Conservation (phyloP, 257 asterid genomes). For the Solanum appendiculatum region DNA sequence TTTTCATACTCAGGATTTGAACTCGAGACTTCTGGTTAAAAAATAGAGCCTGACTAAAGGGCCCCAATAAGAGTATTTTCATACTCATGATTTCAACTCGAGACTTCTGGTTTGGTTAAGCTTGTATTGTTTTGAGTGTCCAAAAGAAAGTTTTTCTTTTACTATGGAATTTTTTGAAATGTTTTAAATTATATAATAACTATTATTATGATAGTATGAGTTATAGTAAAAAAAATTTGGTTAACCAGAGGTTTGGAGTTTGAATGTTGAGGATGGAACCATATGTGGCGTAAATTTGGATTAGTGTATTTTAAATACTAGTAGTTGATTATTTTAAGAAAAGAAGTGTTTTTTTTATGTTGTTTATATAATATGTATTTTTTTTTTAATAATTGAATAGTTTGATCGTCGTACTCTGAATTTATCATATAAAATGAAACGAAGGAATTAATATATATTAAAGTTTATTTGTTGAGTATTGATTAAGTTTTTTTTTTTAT, state of each 20-base stretch:
- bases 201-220: neutral
- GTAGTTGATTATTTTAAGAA: neutral
- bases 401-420: neutral
- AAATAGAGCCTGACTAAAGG: neutral
- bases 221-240: neutral
- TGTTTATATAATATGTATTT: neutral
- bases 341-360: neutral
- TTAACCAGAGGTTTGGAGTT: too few species aligned
- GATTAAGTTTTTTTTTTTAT: neutral
- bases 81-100: accelerated
- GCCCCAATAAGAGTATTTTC: accelerated
- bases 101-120: neutral
- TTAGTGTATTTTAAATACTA: neutral
- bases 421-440: neutral
- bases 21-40: neutral
- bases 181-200: neutral
- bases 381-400: neutral
- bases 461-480: too few species aligned
- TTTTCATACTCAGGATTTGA: neutral
- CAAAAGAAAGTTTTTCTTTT: neutral
- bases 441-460: neutral
- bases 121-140: neutral
- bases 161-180: neutral
- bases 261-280: too few species aligned
- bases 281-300: too few species aligned